Percentiles rank a stretch among this genome's conserved stretches.
These are phyloP conservation scores for Backusella westeae DNA, from an alignment of 192 early-diverging fungal species.

Conservation along the genomic window DNA sequence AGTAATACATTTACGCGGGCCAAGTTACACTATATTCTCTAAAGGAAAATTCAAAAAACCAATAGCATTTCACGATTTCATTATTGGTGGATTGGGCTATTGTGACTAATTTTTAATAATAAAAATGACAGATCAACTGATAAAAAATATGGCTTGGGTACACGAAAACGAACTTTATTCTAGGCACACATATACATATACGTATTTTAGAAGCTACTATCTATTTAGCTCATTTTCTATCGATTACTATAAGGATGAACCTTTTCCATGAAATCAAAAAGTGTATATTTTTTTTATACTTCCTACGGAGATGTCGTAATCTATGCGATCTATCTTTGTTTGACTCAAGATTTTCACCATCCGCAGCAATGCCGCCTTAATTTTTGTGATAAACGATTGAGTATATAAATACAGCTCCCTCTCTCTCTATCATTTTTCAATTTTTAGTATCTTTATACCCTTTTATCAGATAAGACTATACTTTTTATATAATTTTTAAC, in stretches of 20 bases:
- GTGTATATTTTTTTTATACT: background rate
- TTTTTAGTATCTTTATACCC: background rate
- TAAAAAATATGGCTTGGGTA: background rate
- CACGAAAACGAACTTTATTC: background rate
- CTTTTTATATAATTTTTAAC: background rate
- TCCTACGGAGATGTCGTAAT: background rate
- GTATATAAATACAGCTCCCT: background rate
- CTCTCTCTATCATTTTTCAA: background rate
- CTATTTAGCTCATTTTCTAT: background rate
- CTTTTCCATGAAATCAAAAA: background rate
- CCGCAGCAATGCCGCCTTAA: background rate
- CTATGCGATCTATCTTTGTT: background rate
- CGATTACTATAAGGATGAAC: background rate
- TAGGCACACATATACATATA: background rate
- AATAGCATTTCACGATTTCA: background rate
- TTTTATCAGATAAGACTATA: background rate
- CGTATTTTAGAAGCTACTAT: background rate
- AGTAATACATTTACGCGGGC: background rate
- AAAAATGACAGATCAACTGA: slow-evolving; percentile 5
- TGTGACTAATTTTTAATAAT: background rate
- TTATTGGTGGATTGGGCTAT: background rate
- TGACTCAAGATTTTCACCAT: background rate
- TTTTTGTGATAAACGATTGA: background rate
- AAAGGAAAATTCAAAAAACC: slow-evolving; percentile 1
- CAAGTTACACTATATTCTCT: background rate